phyloP scores from a whole-genome alignment of 2,329 filamentous ascomycete genomes.

The Monilinia vaccinii-corymbosi region DNA sequence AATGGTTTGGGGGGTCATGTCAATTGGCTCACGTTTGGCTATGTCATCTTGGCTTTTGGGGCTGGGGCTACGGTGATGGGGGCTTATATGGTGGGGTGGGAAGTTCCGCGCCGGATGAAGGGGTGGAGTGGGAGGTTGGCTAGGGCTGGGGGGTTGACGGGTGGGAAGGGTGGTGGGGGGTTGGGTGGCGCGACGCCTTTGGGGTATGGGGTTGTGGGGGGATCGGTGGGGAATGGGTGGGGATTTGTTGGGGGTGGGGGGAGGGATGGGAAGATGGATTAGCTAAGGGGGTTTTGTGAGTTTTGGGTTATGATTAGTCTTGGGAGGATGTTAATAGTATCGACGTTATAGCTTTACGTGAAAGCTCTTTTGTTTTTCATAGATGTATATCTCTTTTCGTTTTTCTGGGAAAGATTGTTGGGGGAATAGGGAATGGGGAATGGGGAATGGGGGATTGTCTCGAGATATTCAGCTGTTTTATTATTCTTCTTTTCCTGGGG shows the following conservation, averaged over 20 bases:
- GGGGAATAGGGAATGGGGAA: no score
- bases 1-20: slow-evolving; percentile 55
- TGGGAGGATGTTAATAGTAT: not conserved
- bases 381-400: no score
- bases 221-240: slow-evolving; percentile 19
- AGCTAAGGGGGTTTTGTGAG: not conserved
- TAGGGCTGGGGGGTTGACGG: slow-evolving; percentile 23
- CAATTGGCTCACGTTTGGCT: slow-evolving; percentile 50
- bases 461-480: no score
- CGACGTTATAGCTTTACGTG: no score
- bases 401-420: no score
- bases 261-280: slow-evolving; percentile 13
- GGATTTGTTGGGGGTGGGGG: slow-evolving; percentile 6
- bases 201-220: slow-evolving; percentile 18
- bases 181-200: slow-evolving; percentile 23
- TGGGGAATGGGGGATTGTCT: no score
- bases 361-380: no score
- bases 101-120: slow-evolving; percentile 40
- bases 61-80: slow-evolving; percentile 45
- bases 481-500: no score
- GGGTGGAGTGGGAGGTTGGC: slow-evolving; percentile 16
- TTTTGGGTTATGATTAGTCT: not conserved
- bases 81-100: slow-evolving; percentile 52
- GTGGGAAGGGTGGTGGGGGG: slow-evolving; percentile 15
- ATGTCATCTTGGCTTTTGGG: slow-evolving; percentile 49